These are phyloP conservation scores for Cladobotryum mycophilum DNA, from an alignment of 2,329 filamentous ascomycete species.

Conservation along the genomic window DNA sequence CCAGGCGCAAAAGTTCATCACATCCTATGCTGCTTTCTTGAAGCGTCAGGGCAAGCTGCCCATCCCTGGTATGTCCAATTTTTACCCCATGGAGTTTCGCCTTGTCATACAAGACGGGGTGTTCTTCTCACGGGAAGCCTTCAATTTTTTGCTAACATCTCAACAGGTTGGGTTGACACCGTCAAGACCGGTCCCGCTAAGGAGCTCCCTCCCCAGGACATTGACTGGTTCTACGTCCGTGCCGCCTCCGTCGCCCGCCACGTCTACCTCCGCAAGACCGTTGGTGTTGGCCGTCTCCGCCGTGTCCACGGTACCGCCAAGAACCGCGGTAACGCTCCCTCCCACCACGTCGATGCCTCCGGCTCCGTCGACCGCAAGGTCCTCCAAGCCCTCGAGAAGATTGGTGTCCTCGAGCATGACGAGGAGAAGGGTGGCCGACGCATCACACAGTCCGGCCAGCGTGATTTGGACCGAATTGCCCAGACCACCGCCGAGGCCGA, in stretches of 20 bases:
- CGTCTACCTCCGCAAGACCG: conserved; percentile 99
- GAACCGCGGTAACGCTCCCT: conserved; percentile 91
- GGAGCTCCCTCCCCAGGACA: conserved; percentile 96
- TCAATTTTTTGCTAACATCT: neutral
- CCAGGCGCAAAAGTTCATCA: conserved; percentile 85
- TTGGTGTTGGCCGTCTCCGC: conserved; percentile 95
- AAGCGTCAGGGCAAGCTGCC: conserved; percentile 92
- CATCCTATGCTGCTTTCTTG: conserved; percentile 79
- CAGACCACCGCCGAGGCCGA: conserved; percentile 72
- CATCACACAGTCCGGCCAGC: conserved; percentile 96
- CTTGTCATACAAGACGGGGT: neutral
- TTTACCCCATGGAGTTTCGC: too few species aligned
- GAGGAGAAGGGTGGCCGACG: conserved; percentile 98
- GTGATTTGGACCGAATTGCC: conserved; percentile 96
- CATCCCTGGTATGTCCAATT: conserved; percentile 67
- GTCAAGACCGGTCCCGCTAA: conserved; percentile 97
- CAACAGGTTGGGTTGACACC: conserved; percentile 91
- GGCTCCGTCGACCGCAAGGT: conserved; percentile 97
- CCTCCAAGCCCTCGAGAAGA: conserved; percentile 97
- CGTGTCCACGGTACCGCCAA: conserved; percentile 95
- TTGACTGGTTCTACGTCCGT: conserved; percentile 93
- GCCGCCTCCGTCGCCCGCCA: conserved; percentile 93
- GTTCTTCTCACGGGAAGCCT: neutral
- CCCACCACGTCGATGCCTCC: conserved; percentile 91
- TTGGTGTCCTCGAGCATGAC: conserved; percentile 93